A percentile compares a stretch with the other conserved stretches of the same genome.
phyloP scores from a whole-genome alignment of 2,329 filamentous ascomycete genomes.

The Cordyceps fumosorosea region DNA sequence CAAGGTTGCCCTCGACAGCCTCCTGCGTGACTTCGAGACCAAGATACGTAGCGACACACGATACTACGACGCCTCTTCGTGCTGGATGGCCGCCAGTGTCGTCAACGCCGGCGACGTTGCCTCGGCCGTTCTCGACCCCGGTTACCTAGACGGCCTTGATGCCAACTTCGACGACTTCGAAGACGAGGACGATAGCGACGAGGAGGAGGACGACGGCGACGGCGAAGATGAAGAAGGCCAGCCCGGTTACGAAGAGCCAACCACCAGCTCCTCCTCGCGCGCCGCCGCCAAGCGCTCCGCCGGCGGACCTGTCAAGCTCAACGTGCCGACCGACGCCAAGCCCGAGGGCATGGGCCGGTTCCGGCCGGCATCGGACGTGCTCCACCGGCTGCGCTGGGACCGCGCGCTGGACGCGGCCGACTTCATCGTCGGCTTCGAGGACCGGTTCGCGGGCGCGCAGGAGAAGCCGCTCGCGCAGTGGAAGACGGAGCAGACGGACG shows the following conservation, averaged over 20 bases:
- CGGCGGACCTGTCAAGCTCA: slow-evolving; percentile 5
- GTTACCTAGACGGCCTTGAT: slow-evolving; percentile 40
- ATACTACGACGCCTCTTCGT: slow-evolving; percentile 42
- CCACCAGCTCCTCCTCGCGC: slow-evolving; percentile 12
- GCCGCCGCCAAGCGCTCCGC: slow-evolving; percentile 1
- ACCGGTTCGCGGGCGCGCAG: slow-evolving; percentile 48
- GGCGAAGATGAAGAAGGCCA: background rate
- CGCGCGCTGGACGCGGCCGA: slow-evolving; percentile 43
- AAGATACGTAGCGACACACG: slow-evolving; percentile 39
- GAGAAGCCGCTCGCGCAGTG: slow-evolving; percentile 50
- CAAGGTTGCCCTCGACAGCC: slow-evolving; percentile 36
- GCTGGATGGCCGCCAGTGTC: slow-evolving; percentile 41
- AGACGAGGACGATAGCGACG: slow-evolving; percentile 19
- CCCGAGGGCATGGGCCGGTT: slow-evolving; percentile 38
- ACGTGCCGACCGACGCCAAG: slow-evolving; percentile 18
- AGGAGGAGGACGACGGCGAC: slow-evolving; percentile 7
- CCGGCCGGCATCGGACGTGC: slow-evolving; percentile 50
- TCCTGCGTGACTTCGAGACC: slow-evolving; percentile 42
- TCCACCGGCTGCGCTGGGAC: slow-evolving; percentile 56
- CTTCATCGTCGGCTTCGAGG: slow-evolving; percentile 55
- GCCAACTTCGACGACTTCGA: slow-evolving; percentile 34
- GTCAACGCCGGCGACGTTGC: slow-evolving; percentile 33
- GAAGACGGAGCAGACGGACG: slow-evolving; percentile 56
- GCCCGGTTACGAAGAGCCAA: background rate
- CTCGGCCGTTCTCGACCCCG: slow-evolving; percentile 37